A percentile compares a stretch with the other conserved stretches of the same genome.
phyloP scores from a whole-genome alignment of 2,329 filamentous ascomycete species.

The Dothiorella sarmentorum region DNA sequence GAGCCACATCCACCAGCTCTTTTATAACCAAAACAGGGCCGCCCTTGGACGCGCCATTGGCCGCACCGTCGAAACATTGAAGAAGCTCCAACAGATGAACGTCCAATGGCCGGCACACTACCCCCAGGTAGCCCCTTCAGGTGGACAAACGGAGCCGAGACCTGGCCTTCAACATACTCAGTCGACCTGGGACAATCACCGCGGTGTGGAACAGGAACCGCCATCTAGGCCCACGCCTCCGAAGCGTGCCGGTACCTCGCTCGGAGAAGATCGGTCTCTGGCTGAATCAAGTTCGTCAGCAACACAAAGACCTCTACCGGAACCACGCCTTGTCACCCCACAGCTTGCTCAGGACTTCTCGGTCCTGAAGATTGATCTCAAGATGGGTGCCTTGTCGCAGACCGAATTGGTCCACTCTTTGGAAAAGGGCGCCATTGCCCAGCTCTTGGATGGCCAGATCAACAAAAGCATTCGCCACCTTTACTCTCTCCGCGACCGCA shows the following conservation, averaged over 20 bases:
- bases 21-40: conserved; percentile 89
- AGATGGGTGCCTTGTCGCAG: conserved; percentile 81
- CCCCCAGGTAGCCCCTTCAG: conserved; percentile 67
- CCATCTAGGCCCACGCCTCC: conserved; percentile 50
- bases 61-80: conserved; percentile 77
- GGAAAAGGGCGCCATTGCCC: conserved; percentile 86
- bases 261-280: conserved; percentile 56
- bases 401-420: conserved; percentile 90
- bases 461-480: conserved; percentile 90
- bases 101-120: conserved; percentile 91
- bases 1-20: conserved; percentile 85
- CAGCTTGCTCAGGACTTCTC: conserved; percentile 96
- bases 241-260: conserved; percentile 69
- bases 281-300: conserved; percentile 70
- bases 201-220: conserved; percentile 36
- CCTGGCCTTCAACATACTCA: conserved; percentile 61
- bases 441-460: conserved; percentile 89
- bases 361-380: conserved; percentile 88
- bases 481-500: conserved; percentile 79
- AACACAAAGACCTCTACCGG: conserved; percentile 58
- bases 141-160: conserved; percentile 48
- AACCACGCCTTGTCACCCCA: conserved; percentile 82
- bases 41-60: conserved; percentile 85
- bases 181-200: conserved; percentile 54
- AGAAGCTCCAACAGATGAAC: conserved; percentile 84